Conservation (phyloP, 1,139 yeast genomes). For the Saccharomycopsis crataegensis region DNA sequence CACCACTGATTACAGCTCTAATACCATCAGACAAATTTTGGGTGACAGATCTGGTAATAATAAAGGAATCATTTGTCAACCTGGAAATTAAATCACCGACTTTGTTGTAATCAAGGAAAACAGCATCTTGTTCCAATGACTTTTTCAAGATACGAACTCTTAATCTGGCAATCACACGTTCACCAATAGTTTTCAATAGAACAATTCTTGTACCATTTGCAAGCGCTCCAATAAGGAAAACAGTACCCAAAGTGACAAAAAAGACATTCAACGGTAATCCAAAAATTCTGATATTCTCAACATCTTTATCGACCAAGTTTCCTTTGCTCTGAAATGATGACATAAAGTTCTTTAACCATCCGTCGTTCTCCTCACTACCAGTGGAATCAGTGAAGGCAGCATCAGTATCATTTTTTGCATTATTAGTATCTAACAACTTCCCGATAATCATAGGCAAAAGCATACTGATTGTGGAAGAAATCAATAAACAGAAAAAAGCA, state of each 20-base stretch:
- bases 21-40: constrained; percentile 90
- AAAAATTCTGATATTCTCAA: constrained; percentile 28
- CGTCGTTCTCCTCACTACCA: constrained; percentile 25
- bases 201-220: constrained; percentile 79
- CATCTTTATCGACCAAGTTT: constrained; percentile 12
- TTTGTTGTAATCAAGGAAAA: constrained; percentile 82
- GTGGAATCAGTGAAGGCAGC: constrained; percentile 21
- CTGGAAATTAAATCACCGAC: constrained; percentile 92
- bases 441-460: constrained; percentile 79
- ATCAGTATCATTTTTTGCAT: constrained; percentile 11
- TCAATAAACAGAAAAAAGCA: constrained; percentile 56
- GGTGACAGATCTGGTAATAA: constrained; percentile 80
- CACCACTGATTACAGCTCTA: constrained; percentile 71
- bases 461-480: constrained; percentile 63
- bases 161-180: constrained; percentile 75
- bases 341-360: constrained; percentile 5
- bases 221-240: constrained; percentile 64
- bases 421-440: constrained; percentile 54
- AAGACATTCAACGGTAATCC: constrained; percentile 47
- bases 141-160: constrained; percentile 72
- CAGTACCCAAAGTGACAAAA: constrained; percentile 41
- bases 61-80: constrained; percentile 81
- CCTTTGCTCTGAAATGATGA: constrained; percentile 6
- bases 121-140: constrained; percentile 79
- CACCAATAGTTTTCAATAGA: constrained; percentile 73